phyloP scores from a whole-genome alignment of 208 protist genomes.

The Acanthamoeba healyi region DNA sequence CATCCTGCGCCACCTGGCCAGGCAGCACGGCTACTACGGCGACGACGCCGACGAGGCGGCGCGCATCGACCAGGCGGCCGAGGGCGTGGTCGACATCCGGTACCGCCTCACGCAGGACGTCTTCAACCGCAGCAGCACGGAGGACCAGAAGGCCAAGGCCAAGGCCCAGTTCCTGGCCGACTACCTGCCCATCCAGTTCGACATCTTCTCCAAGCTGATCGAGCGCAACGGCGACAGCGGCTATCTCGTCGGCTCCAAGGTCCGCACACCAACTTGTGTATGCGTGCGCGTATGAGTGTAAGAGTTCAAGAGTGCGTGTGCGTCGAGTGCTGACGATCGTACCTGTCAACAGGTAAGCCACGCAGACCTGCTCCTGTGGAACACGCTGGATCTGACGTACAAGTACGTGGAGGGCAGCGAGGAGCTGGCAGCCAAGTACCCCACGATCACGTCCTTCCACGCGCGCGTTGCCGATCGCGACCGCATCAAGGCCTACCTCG shows the following conservation, averaged over 20 bases:
- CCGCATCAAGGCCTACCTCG: constrained; percentile 58
- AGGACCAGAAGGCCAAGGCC: constrained; percentile 9
- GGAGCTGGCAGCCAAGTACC: background rate
- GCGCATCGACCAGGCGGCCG: constrained; percentile 16
- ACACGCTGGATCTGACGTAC: background rate
- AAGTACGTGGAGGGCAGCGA: background rate
- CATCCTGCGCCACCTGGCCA: constrained; percentile 58
- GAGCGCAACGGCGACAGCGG: constrained; percentile 65
- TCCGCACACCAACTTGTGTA: background rate
- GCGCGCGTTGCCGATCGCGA: background rate
- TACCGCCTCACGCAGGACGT: background rate
- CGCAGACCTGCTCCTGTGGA: background rate
- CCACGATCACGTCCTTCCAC: background rate
- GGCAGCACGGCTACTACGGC: constrained; percentile 49
- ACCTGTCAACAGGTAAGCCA: background rate
- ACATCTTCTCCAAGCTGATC: constrained; percentile 6
- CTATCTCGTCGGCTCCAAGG: constrained; percentile 68
- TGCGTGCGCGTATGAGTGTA: background rate
- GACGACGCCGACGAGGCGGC: background rate
- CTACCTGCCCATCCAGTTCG: background rate
- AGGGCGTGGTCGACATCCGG: constrained; percentile 30
- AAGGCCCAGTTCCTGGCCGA: background rate
- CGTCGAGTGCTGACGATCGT: background rate
- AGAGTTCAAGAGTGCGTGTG: too few relatives aligned
- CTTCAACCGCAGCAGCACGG: background rate